These are phyloP conservation scores for Aureobasidium sp. DNA, from an alignment of 2,329 filamentous ascomycete species.

Conservation along the genomic window DNA sequence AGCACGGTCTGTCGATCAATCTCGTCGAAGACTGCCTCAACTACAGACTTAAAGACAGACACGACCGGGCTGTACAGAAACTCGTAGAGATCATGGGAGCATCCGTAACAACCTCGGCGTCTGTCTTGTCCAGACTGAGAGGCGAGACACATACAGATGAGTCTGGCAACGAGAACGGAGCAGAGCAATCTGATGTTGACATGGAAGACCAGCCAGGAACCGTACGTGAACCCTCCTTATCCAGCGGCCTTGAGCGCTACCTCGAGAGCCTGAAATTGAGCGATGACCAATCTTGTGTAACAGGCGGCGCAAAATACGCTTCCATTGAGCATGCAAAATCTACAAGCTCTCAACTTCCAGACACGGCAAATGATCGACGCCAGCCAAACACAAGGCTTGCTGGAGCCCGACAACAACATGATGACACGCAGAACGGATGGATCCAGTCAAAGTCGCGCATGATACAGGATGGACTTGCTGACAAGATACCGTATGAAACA, in stretches of 20 bases:
- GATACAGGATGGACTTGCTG: not conserved
- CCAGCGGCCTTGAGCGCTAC: not conserved
- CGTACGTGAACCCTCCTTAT: conserved; percentile 10
- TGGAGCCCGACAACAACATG: conserved; percentile 3
- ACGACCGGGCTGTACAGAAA: conserved; percentile 60
- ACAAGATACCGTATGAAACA: not conserved
- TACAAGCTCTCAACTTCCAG: conserved; percentile 32
- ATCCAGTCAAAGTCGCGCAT: not conserved
- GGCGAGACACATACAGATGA: conserved; percentile 10
- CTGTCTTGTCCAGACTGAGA: conserved; percentile 35
- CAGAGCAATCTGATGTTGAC: conserved; percentile 6
- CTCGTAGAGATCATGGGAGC: conserved; percentile 71
- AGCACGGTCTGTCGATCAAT: conserved; percentile 79
- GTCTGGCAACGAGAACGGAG: conserved; percentile 4
- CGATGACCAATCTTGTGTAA: not conserved
- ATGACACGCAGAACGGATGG: not conserved
- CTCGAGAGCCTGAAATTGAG: not conserved
- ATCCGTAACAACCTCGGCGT: conserved; percentile 50
- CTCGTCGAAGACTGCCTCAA: conserved; percentile 84
- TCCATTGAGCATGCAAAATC: conserved; percentile 26
- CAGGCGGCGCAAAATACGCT: conserved; percentile 10
- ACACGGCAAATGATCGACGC: not conserved
- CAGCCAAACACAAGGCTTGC: not conserved
- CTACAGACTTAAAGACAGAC: conserved; percentile 61
- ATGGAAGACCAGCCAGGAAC: not conserved